Evolutionary conservation across 192 early-diverging fungal genomes (phyloP).

Genomic region (Linnemannia zychae): DNA sequence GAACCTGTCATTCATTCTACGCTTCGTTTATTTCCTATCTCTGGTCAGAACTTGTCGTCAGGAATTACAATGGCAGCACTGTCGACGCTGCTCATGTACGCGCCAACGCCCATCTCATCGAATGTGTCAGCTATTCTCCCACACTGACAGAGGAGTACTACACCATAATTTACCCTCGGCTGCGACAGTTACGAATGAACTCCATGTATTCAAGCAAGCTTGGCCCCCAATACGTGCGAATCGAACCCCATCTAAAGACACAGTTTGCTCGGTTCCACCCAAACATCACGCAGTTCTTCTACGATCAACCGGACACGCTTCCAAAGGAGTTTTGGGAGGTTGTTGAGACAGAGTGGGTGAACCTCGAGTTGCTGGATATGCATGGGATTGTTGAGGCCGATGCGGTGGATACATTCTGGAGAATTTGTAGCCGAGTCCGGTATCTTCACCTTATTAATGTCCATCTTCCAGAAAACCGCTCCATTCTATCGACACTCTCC

Average conservation of each 20-base stretch:
- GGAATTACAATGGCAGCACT: not conserved
- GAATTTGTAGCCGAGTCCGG: not conserved
- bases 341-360: not conserved
- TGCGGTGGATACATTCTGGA: not conserved
- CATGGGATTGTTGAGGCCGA: not conserved
- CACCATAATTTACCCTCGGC: not conserved
- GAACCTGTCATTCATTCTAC: not conserved
- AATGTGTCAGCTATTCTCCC: not conserved
- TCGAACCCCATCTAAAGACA: not conserved
- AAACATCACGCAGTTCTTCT: not conserved
- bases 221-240: not conserved
- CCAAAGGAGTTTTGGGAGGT: constrained; percentile 1
- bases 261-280: not conserved
- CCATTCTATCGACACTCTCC: not conserved
- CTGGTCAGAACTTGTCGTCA: not conserved
- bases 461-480: not conserved
- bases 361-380: not conserved
- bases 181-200: not conserved
- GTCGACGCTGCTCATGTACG: not conserved
- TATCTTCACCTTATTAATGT: not conserved
- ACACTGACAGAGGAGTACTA: not conserved
- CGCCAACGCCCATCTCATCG: not conserved
- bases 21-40: not conserved
- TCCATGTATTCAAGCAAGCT: not conserved
- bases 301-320: not conserved